phyloP scores from a whole-genome alignment of 208 protist genomes.

The Acanthamoeba castellanii region DNA sequence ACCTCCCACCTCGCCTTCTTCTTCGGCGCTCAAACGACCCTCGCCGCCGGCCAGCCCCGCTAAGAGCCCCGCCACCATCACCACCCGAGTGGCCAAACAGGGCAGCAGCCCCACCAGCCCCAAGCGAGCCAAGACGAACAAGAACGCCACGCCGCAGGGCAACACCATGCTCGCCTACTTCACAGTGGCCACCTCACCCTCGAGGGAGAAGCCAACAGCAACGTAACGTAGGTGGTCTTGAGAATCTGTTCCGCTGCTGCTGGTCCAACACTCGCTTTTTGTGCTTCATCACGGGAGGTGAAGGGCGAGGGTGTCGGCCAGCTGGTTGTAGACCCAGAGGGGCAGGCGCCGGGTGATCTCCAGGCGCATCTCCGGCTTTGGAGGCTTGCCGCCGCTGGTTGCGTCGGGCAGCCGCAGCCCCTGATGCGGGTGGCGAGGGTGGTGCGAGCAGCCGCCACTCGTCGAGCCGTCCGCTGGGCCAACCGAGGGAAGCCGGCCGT shows the following conservation, averaged over 20 bases:
- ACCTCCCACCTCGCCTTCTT: background rate
- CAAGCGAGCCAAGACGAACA: background rate
- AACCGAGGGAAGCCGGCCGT: too few relatives aligned
- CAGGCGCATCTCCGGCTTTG: background rate
- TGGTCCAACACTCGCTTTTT: too few relatives aligned
- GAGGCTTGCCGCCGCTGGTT: background rate
- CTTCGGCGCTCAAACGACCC: background rate
- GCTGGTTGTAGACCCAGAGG: constrained; percentile 1
- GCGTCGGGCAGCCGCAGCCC: background rate
- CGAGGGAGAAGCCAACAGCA: background rate
- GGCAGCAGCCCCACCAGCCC: background rate
- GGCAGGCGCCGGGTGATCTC: background rate
- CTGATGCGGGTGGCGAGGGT: background rate
- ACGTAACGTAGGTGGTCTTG: too few relatives aligned
- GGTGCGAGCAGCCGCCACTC: too few relatives aligned
- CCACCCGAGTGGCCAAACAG: background rate
- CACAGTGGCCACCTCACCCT: too few relatives aligned
- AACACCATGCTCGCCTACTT: constrained; percentile 37
- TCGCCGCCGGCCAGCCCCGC: background rate
- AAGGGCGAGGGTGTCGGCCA: constrained; percentile 30
- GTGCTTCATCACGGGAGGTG: background rate
- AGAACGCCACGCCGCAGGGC: background rate
- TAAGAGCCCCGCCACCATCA: background rate
- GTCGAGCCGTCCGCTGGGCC: too few relatives aligned
- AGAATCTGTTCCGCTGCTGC: too few relatives aligned